These are phyloP conservation scores for Penicillium paradoxum DNA, from an alignment of 495 filamentous ascomycete genomes.

Conservation along the genomic window DNA sequence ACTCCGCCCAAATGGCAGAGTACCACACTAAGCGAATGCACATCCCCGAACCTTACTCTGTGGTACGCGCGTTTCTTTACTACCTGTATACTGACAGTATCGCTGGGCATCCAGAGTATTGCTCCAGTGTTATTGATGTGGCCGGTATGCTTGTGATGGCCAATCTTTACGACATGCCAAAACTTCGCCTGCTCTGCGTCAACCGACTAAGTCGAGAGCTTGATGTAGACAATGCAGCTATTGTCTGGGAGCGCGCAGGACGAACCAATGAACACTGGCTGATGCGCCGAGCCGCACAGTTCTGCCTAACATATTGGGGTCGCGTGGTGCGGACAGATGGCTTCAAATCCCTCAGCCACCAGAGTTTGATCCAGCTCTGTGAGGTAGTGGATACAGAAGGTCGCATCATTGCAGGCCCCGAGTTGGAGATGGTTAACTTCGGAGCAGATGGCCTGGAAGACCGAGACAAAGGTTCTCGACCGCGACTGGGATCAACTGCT, in stretches of 20 bases:
- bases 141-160: conserved; percentile 97
- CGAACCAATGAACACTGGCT: conserved; percentile 91
- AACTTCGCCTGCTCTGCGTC: conserved; percentile 82
- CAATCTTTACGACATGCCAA: conserved; percentile 94
- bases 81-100: conserved; percentile 97
- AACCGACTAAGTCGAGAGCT: conserved; percentile 83
- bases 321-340: conserved; percentile 83
- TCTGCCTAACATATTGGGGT: conserved; percentile 92
- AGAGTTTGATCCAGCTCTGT: conserved; percentile 80
- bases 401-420: conserved; percentile 75
- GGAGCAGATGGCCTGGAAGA: conserved; percentile 52
- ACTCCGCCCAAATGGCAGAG: conserved; percentile 89
- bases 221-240: conserved; percentile 88
- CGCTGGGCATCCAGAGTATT: conserved; percentile 56
- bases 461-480: conserved; percentile 40
- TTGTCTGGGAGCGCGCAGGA: conserved; percentile 91
- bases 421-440: conserved; percentile 72
- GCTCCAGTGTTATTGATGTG: conserved; percentile 73
- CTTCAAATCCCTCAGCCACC: conserved; percentile 72
- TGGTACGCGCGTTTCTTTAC: conserved; percentile 90
- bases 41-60: conserved; percentile 91
- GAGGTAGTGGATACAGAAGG: conserved; percentile 90
- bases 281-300: conserved; percentile 75
- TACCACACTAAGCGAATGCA: conserved; percentile 96
- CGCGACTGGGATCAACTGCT: conserved; percentile 48